A percentile compares a stretch with the other conserved stretches of the same genome.
phyloP scores from a whole-genome alignment of 352 stramenopile genomes.

The Globisporangium cylindrosporum region DNA sequence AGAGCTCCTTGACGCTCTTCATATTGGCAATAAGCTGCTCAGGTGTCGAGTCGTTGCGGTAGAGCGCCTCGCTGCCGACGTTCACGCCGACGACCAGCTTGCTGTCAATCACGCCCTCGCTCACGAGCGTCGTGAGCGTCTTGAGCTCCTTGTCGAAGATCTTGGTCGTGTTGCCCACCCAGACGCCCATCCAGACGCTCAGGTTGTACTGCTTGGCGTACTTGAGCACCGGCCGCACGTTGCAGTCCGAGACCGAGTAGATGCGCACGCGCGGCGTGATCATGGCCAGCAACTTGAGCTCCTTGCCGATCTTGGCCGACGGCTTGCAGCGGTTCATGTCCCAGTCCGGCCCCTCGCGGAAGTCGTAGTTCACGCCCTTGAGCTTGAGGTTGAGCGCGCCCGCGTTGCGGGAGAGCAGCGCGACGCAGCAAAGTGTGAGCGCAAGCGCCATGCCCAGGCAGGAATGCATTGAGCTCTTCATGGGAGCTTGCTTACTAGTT shows the following conservation, averaged over 20 bases:
- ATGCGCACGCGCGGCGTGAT: constrained; percentile 49
- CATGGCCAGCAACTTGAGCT: constrained; percentile 39
- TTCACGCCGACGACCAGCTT: constrained; percentile 42
- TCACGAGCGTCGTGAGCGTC: constrained; percentile 33
- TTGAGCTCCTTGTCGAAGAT: constrained; percentile 48
- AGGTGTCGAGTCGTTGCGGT: constrained; percentile 50
- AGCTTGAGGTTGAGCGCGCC: constrained; percentile 19
- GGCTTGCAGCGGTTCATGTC: constrained; percentile 51
- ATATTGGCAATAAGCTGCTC: constrained; percentile 44
- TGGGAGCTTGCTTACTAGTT: not conserved
- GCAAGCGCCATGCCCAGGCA: not conserved
- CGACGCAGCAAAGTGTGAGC: not conserved
- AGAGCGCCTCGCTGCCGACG: constrained; percentile 69
- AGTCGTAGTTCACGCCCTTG: constrained; percentile 71
- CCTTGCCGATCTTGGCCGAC: constrained; percentile 29
- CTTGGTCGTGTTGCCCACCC: constrained; percentile 36
- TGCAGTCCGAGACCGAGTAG: constrained; percentile 62
- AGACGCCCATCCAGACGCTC: constrained; percentile 58
- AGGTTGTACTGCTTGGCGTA: constrained; percentile 42
- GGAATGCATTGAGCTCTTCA: not conserved
- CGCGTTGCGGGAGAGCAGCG: not conserved
- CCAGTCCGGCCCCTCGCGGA: constrained; percentile 51
- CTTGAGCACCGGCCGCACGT: constrained; percentile 36
- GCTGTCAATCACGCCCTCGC: constrained; percentile 27
- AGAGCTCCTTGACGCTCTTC: constrained; percentile 52